Evolutionary conservation across 805 yeast genomes (phyloP).

Genomic region (Saccharomyces paradoxus): DNA sequence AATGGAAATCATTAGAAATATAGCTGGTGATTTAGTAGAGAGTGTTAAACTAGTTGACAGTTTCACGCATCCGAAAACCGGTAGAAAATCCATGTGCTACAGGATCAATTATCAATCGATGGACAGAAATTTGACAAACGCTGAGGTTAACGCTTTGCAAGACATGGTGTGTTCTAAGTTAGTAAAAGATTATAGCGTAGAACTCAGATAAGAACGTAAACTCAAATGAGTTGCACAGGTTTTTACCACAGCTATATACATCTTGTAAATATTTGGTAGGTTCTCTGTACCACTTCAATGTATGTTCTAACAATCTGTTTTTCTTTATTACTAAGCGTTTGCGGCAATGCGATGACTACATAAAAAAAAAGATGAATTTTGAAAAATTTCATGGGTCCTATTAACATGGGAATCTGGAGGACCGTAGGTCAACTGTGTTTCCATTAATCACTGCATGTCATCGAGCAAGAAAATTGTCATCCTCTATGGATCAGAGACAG

Average conservation of each 20-base stretch:
- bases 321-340: not conserved
- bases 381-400: not conserved
- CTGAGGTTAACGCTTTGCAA: conserved; percentile 73
- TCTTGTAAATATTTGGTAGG: not conserved
- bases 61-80: conserved; percentile 78
- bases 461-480: conserved; percentile 41
- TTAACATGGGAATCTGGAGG: not conserved
- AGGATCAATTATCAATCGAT: conserved; percentile 88
- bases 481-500: conserved; percentile 87
- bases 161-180: conserved; percentile 54
- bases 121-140: conserved; percentile 85
- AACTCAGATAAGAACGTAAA: conserved; percentile 38
- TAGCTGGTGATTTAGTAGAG: conserved; percentile 84
- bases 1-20: conserved; percentile 82
- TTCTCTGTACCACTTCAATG: not conserved
- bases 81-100: conserved; percentile 72
- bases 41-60: conserved; percentile 74
- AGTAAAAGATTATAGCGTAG: conserved; percentile 44
- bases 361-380: not conserved
- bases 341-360: not conserved
- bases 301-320: not conserved
- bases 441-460: conserved; percentile 3
- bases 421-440: not conserved
- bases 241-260: not conserved
- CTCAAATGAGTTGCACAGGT: not conserved